A percentile compares a stretch with the other conserved stretches of the same genome.
These are phyloP conservation scores for Neostapfia colusana DNA, from an alignment of 176 grass and related monocot genomes.

Conservation along the genomic window DNA sequence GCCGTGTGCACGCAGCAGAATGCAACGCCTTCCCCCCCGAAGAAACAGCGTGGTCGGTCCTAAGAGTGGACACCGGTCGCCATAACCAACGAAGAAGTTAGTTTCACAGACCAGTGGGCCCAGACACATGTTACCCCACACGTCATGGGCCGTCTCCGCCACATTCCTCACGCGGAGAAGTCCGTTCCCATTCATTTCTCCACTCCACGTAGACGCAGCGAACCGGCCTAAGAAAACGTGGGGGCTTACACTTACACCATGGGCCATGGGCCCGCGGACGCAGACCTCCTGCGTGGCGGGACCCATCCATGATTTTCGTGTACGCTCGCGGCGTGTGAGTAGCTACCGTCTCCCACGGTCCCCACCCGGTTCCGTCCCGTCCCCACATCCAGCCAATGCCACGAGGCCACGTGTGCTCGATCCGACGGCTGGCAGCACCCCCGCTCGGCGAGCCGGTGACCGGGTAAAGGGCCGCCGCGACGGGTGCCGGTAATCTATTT, in stretches of 20 bases:
- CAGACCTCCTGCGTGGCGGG: neutral
- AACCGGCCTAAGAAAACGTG: neutral
- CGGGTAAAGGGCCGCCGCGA: neutral
- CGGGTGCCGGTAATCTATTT: slow-evolving; percentile 40
- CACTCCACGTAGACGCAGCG: neutral
- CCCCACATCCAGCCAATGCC: slow-evolving; percentile 20
- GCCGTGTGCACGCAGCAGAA: slow-evolving; percentile 28
- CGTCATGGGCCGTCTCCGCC: neutral
- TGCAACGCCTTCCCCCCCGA: neutral
- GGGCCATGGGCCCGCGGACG: neutral
- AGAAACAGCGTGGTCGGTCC: slow-evolving; percentile 1
- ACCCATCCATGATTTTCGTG: neutral
- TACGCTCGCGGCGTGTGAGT: slow-evolving; percentile 19
- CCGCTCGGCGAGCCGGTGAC: neutral
- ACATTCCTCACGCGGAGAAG: neutral
- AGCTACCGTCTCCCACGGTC: slow-evolving; percentile 1
- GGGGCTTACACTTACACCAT: neutral
- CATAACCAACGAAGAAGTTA: rapidly evolving
- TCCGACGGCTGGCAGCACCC: neutral
- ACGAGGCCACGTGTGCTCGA: neutral
- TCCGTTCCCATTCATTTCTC: neutral
- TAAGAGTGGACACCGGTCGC: neutral
- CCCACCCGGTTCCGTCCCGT: neutral
- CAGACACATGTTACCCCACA: rapidly evolving
- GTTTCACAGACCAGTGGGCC: rapidly evolving